phyloP scores from a whole-genome alignment of 176 grass and related monocot species.

The Ensete glaucum region DNA sequence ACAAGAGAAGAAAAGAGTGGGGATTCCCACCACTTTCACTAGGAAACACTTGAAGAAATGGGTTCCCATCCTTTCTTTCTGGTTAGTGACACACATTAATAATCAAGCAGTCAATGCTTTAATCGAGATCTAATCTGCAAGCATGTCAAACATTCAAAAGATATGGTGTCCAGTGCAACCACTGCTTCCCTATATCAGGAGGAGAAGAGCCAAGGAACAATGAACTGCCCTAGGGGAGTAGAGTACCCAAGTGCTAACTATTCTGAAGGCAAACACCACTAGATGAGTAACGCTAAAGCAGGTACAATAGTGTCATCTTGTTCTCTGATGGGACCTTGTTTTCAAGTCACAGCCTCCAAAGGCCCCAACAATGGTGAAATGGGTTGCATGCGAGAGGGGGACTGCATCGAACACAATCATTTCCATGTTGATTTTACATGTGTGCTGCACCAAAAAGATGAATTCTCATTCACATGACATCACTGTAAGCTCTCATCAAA shows the following conservation, averaged over 20 bases:
- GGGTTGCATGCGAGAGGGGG: neutral
- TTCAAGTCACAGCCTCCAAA: too few species aligned
- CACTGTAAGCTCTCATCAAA: neutral
- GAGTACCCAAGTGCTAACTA: neutral
- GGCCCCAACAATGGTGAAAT: neutral
- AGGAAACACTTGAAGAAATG: too few species aligned
- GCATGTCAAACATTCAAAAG: neutral
- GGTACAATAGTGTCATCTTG: too few species aligned
- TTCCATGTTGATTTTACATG: neutral
- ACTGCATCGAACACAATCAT: neutral
- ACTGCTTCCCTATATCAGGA: neutral
- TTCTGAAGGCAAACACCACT: too few species aligned
- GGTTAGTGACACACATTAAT: too few species aligned
- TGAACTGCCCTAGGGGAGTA: too few species aligned
- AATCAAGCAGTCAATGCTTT: neutral
- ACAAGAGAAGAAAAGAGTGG: too few species aligned
- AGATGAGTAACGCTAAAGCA: too few species aligned
- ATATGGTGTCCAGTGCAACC: neutral
- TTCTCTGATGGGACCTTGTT: too few species aligned
- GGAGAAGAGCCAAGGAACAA: too few species aligned
- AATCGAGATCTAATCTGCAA: neutral
- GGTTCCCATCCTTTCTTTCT: too few species aligned
- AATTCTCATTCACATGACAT: neutral
- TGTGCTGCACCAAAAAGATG: neutral
- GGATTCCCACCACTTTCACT: too few species aligned